Percentiles rank a stretch among this genome's conserved stretches.
phyloP scores from a whole-genome alignment of 176 grass and related monocot genomes.

The Musa beccarii region DNA sequence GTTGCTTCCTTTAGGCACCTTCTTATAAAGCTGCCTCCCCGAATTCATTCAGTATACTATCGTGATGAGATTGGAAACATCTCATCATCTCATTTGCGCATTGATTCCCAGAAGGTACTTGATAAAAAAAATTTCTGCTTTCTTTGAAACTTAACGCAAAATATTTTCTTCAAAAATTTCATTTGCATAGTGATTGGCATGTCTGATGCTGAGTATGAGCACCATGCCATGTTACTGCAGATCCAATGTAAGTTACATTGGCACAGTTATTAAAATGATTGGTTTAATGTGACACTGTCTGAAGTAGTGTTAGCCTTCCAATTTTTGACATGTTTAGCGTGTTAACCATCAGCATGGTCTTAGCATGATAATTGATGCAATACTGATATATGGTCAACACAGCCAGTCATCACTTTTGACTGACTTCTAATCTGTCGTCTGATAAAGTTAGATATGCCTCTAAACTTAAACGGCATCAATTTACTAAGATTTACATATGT shows the following conservation, averaged over 20 bases:
- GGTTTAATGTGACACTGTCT: not conserved
- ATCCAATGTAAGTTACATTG: not conserved
- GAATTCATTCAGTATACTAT: conserved; percentile 28
- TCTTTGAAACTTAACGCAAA: not conserved
- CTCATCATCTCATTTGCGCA: conserved; percentile 26
- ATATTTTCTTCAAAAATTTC: not conserved
- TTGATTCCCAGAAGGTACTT: conserved; percentile 20
- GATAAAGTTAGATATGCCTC: not conserved
- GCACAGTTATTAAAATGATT: not conserved
- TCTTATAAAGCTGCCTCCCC: conserved; percentile 21
- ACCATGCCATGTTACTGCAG: not conserved
- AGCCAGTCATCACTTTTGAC: not conserved
- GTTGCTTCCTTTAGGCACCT: conserved; percentile 20
- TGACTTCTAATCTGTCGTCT: not conserved
- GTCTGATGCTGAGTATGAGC: not conserved
- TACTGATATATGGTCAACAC: not conserved
- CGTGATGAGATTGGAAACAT: conserved; percentile 30
- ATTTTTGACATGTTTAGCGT: not conserved
- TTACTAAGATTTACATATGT: not conserved
- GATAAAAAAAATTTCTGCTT: not conserved
- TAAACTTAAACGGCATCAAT: not conserved
- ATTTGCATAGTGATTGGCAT: not conserved
- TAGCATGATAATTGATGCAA: not conserved
- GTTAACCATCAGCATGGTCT: not conserved
- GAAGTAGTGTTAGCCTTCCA: not conserved